Conservation (phyloP, 257 asterid species). For the Primulina tabacum region DNA sequence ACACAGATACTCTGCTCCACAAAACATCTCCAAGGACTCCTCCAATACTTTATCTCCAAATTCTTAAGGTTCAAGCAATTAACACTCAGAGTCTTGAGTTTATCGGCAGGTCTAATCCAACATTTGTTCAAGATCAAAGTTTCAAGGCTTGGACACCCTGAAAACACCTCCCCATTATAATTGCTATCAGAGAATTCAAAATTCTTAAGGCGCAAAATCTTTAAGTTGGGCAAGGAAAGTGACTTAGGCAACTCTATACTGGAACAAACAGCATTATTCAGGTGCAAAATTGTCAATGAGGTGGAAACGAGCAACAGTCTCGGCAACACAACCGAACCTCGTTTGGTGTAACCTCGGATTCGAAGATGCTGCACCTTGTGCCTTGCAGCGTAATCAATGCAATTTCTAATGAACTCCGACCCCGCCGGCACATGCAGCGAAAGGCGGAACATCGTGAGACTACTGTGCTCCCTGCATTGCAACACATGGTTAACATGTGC, state of each 20-base stretch:
- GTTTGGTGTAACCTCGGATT: slow-evolving; percentile 23
- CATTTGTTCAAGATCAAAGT: slow-evolving; percentile 43
- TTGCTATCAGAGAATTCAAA: slow-evolving; percentile 33
- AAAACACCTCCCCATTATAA: slow-evolving; percentile 33
- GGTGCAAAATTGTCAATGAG: slow-evolving; percentile 21
- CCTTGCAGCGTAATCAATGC: slow-evolving; percentile 36
- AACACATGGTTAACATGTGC: slow-evolving; percentile 26
- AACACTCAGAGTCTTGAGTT: slow-evolving; percentile 33
- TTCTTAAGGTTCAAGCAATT: slow-evolving; percentile 35
- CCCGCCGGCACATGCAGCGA: slow-evolving; percentile 20
- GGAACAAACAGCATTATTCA: slow-evolving; percentile 28
- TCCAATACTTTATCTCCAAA: slow-evolving; percentile 46
- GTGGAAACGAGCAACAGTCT: slow-evolving; percentile 25
- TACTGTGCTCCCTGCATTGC: slow-evolving; percentile 30
- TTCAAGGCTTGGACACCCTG: slow-evolving; percentile 45
- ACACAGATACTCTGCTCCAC: slow-evolving; percentile 37
- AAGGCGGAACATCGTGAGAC: slow-evolving; percentile 29
- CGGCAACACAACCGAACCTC: slow-evolving; percentile 31
- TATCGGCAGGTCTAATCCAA: slow-evolving; percentile 26
- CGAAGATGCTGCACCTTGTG: slow-evolving; percentile 42
- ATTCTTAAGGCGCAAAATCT: slow-evolving; percentile 36
- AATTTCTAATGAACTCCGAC: slow-evolving; percentile 26
- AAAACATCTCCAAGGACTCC: slow-evolving; percentile 48
- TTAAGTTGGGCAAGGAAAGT: slow-evolving; percentile 33
- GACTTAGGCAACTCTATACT: slow-evolving; percentile 40